These are phyloP conservation scores for Kodamaea derodonti DNA, from an alignment of 1,139 yeast genomes.

Conservation along the genomic window DNA sequence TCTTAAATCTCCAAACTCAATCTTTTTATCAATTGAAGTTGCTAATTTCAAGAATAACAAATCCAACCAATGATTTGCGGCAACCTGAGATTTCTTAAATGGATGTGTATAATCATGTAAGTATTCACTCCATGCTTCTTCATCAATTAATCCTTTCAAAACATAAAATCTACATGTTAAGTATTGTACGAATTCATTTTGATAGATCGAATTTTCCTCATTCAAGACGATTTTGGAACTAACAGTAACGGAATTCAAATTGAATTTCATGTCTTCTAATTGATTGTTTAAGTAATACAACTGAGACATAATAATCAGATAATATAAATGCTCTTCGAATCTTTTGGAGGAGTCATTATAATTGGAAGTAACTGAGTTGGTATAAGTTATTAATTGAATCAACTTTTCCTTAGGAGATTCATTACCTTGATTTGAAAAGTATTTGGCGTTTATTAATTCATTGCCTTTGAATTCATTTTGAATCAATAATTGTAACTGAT, in stretches of 20 bases:
- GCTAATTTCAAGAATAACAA: slow-evolving; percentile 27
- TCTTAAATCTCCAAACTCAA: slow-evolving; percentile 16
- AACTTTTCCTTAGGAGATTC: slow-evolving; percentile 22
- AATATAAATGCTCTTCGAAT: slow-evolving; percentile 33
- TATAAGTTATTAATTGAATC: slow-evolving; percentile 26
- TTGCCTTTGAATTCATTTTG: slow-evolving; percentile 30
- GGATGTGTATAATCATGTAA: slow-evolving; percentile 24
- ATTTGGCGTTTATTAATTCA: slow-evolving; percentile 22
- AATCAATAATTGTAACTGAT: slow-evolving; percentile 34
- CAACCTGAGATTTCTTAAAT: slow-evolving; percentile 32
- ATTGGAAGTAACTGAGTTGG: slow-evolving; percentile 26
- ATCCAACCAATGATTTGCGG: slow-evolving; percentile 40
- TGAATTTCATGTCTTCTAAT: slow-evolving; percentile 17
- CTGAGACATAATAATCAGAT: slow-evolving; percentile 33
- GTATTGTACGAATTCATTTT: slow-evolving; percentile 29
- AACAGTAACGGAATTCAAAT: slow-evolving; percentile 11
- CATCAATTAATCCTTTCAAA: slow-evolving; percentile 28
- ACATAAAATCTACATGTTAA: slow-evolving; percentile 36
- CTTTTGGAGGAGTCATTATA: slow-evolving; percentile 23
- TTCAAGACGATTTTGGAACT: slow-evolving; percentile 4
- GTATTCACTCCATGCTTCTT: slow-evolving; percentile 31
- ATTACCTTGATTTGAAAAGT: slow-evolving; percentile 15
- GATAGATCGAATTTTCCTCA: slow-evolving; percentile 12
- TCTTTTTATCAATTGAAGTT: slow-evolving; percentile 14
- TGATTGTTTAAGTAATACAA: slow-evolving; percentile 31